phyloP scores from a whole-genome alignment of 2,329 filamentous ascomycete genomes.

The Paraphaeosphaeria sporulosa region DNA sequence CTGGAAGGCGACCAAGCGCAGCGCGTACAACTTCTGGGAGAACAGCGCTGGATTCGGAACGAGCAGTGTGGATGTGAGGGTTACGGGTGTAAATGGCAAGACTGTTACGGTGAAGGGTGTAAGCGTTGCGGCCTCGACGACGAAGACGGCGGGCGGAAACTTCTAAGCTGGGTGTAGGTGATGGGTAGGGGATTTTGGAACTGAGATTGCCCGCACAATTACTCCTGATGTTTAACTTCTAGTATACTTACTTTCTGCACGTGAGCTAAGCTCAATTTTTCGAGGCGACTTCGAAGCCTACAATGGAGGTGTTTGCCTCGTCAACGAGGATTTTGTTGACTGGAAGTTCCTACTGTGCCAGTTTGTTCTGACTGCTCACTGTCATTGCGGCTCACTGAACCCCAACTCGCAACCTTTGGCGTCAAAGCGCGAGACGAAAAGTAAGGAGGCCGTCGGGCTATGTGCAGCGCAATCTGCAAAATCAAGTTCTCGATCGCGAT shows the following conservation, averaged over 20 bases:
- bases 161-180: constrained; percentile 24
- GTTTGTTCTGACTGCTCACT: neutral
- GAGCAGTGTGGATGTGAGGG: constrained; percentile 61
- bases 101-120: constrained; percentile 62
- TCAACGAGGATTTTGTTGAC: neutral
- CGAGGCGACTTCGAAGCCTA: neutral
- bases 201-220: constrained; percentile 3
- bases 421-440: neutral
- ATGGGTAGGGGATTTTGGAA: neutral
- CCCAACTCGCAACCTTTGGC: neutral
- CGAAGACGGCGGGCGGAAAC: constrained; percentile 41
- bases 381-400: neutral
- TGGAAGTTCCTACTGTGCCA: neutral
- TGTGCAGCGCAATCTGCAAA: neutral
- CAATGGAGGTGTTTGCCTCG: neutral
- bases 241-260: constrained; percentile 7
- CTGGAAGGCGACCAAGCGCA: constrained; percentile 64
- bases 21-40: constrained; percentile 67
- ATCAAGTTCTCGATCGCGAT: neutral
- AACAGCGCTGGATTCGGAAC: constrained; percentile 64
- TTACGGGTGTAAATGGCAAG: constrained; percentile 63
- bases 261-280: neutral
- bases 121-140: constrained; percentile 47
- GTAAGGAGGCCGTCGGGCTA: neutral
- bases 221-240: constrained; percentile 12